phyloP scores from a whole-genome alignment of 1,284 basidiomycete species.

The Tilletia setariae region DNA sequence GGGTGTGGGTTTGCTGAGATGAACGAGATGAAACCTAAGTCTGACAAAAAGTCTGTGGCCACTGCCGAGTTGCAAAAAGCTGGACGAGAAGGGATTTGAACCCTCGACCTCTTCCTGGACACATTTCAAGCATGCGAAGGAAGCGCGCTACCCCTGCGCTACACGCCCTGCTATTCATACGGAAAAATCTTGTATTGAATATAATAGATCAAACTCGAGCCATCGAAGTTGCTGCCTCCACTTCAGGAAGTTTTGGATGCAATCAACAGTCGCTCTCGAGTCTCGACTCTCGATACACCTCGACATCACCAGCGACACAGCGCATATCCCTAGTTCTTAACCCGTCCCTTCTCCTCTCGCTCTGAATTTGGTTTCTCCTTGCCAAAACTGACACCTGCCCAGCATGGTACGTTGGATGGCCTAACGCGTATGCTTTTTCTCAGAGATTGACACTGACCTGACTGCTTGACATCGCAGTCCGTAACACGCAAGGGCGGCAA shows the following conservation, averaged over 20 bases:
- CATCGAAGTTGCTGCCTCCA: not conserved
- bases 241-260: not conserved
- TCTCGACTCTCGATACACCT: not conserved
- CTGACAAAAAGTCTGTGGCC: too few species aligned
- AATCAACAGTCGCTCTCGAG: too few species aligned
- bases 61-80: not conserved
- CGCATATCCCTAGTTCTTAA: not conserved
- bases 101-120: slow-evolving; percentile 11
- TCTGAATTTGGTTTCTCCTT: not conserved
- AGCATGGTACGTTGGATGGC: not conserved
- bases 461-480: not conserved
- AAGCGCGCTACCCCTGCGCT: slow-evolving; percentile 14
- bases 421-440: not conserved
- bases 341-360: not conserved
- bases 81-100: slow-evolving; percentile 2
- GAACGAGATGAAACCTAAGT: too few species aligned
- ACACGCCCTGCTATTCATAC: not conserved
- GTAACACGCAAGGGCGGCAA: slow-evolving; percentile 58
- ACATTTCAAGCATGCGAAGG: slow-evolving; percentile 4
- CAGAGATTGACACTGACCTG: not conserved
- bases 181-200: not conserved
- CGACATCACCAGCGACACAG: not conserved
- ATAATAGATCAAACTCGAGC: not conserved
- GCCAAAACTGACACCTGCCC: not conserved
- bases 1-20: too few species aligned